Conservation (phyloP, 225 moss, liverwort and hornwort genomes). For the Sphagnum contortum region DNA sequence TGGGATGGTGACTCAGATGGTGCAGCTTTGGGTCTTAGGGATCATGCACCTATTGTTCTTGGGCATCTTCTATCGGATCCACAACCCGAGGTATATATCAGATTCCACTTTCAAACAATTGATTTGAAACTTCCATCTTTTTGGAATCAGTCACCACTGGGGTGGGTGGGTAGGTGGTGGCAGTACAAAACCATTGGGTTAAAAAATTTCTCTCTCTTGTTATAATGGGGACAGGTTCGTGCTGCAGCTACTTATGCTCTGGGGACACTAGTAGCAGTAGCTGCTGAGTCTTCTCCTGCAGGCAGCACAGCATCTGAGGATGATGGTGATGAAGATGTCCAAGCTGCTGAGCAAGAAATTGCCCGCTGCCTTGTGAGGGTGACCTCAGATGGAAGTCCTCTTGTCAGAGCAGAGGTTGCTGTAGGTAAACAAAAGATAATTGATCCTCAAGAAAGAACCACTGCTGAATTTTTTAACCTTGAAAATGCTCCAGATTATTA, state of each 20-base stretch:
- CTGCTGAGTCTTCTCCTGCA: conserved; percentile 1
- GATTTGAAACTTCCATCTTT: too few relatives aligned
- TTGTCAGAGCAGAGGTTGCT: conserved; percentile 48
- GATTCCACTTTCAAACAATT: too few relatives aligned
- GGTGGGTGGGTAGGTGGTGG: too few relatives aligned
- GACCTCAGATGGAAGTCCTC: conserved; percentile 43
- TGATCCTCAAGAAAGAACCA: too few relatives aligned
- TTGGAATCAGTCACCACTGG: too few relatives aligned
- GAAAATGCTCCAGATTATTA: too few relatives aligned
- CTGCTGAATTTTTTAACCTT: too few relatives aligned
- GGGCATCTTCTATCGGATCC: conserved; percentile 32
- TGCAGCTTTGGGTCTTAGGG: conserved; percentile 22
- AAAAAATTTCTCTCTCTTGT: background rate
- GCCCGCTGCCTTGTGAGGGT: conserved; percentile 31
- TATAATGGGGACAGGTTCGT: conserved; percentile 24
- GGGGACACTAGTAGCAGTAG: conserved; percentile 36
- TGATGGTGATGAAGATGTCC: conserved; percentile 31
- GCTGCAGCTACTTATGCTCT: conserved; percentile 49
- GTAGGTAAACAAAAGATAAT: conserved; percentile 15
- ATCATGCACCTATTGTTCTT: conserved; percentile 28
- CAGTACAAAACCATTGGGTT: background rate
- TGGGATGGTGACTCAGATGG: conserved; percentile 42
- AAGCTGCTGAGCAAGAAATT: conserved; percentile 34
- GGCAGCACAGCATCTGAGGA: conserved; percentile 15
- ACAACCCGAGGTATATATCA: conserved; percentile 36